Percentiles rank a stretch among this genome's conserved stretches.
Conservation (phyloP, 441 rosid species). For the Viola pubescens region DNA sequence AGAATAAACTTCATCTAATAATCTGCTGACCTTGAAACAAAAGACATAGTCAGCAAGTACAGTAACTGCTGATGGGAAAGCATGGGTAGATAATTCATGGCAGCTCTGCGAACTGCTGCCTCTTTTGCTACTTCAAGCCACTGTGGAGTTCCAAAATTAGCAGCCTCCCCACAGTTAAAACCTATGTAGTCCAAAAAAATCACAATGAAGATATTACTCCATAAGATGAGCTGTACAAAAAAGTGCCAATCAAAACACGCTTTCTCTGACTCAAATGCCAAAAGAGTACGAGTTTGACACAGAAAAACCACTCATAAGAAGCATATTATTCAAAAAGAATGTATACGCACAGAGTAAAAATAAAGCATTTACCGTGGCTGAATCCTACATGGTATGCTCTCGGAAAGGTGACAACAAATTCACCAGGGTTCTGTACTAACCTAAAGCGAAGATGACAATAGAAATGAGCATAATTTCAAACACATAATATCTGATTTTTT, state of each 20-base stretch:
- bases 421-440: conserved; percentile 97
- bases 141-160: conserved; percentile 97
- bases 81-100: conserved; percentile 99
- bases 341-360: conserved; percentile 1
- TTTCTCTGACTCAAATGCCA: no score
- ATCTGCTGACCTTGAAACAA: conserved; percentile 69
- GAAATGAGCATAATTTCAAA: conserved; percentile 26
- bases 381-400: conserved; percentile 99
- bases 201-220: conserved; percentile 3
- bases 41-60: conserved; percentile 96
- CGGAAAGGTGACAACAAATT: conserved; percentile 98
- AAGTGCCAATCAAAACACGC: no score
- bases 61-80: conserved; percentile 98
- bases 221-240: no score
- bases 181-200: conserved; percentile 31
- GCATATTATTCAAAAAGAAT: no score
- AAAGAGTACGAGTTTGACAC: no score
- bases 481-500: conserved; percentile 9
- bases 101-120: conserved; percentile 99
- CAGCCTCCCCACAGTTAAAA: conserved; percentile 99
- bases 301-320: no score
- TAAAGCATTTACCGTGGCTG: conserved; percentile 90
- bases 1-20: conserved; percentile 7
- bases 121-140: conserved; percentile 97
- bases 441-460: conserved; percentile 42